Base-by-base conservation (phyloP, 2,329 filamentous ascomycete genomes). In the Fusarium denticulatum region DNA sequence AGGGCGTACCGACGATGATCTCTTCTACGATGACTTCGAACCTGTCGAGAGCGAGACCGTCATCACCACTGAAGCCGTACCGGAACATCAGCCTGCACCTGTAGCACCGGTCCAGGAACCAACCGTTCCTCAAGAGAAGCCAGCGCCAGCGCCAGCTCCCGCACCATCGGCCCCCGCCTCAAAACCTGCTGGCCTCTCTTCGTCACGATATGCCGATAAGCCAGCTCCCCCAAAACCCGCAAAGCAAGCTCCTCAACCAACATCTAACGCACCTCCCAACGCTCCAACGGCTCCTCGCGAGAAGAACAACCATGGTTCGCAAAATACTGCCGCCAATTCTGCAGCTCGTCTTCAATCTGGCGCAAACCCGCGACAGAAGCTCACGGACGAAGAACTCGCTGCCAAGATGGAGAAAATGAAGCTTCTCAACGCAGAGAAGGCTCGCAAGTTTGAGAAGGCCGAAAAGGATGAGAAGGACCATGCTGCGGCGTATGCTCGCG, bases 1-100 rank as follows among this genome's bases (percentile, higher is more conserved):
- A 67, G 88, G 88, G 53, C 85, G 89, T 26, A 90, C 89, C 50
- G 89, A 91, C 76, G 89, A 91, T 74, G 89, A 90, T 77, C 84
- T 91, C 67, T 91, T 91, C 78, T 86, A 87, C 68, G 89, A 91
- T 73, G 89, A 91, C 76, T 89, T 90, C 66, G 89, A 90, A 79
- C 88, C 88, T 13, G 84, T 89, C 57, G 80, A 84, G 45, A 80
- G 80, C 71, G 78, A 81, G 50, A 65, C 80, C 10, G 73, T 82
- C 28, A 70, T 80, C 28, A 67, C 76, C n/a, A 56, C 76, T 46
- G 74, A 76, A 43, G 60, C 28, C 15, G 63, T 61, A 22, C 64
- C 77, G 12, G 50, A 76, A 24, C 61, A 52, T 18, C 45, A 60
- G n/a, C 7, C 34, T 39, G 7, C 16, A 24, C 26, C 45, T 40